Conservation (phyloP, 2,329 filamentous ascomycete genomes). For the Xylaria hypoxylon region DNA sequence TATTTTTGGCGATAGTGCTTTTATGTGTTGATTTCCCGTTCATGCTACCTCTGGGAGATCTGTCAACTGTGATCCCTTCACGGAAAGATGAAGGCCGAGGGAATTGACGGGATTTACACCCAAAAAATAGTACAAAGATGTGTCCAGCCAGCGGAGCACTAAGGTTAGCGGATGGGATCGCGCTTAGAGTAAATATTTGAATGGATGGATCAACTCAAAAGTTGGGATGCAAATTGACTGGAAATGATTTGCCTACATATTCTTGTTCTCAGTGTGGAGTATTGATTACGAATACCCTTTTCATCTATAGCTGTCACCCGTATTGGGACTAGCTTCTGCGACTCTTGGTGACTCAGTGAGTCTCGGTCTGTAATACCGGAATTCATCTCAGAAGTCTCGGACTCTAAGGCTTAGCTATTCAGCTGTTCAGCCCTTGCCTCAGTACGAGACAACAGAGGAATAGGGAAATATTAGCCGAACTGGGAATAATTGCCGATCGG, state of each 20-base stretch:
- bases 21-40: constrained; percentile 16
- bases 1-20: constrained; percentile 15
- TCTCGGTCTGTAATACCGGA: too few relatives aligned
- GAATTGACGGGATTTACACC: not conserved
- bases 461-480: too few relatives aligned
- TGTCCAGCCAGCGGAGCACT: not conserved
- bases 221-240: not conserved
- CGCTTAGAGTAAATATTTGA: not conserved
- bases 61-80: constrained; percentile 11
- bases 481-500: too few relatives aligned
- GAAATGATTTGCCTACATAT: not conserved
- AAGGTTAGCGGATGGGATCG: not conserved
- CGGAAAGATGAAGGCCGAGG: not conserved
- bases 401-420: too few relatives aligned
- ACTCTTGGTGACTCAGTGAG: too few relatives aligned
- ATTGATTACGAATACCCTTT: not conserved
- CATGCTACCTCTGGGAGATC: constrained; percentile 19
- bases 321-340: too few relatives aligned
- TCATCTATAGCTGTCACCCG: not conserved
- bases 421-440: too few relatives aligned
- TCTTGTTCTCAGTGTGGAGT: not conserved
- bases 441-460: too few relatives aligned
- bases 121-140: not conserved
- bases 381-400: too few relatives aligned
- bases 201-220: not conserved